Percentiles rank a stretch among this genome's conserved stretches.
Evolutionary conservation across 441 rosid genomes (phyloP).

Genomic region (Pelargonium australe): DNA sequence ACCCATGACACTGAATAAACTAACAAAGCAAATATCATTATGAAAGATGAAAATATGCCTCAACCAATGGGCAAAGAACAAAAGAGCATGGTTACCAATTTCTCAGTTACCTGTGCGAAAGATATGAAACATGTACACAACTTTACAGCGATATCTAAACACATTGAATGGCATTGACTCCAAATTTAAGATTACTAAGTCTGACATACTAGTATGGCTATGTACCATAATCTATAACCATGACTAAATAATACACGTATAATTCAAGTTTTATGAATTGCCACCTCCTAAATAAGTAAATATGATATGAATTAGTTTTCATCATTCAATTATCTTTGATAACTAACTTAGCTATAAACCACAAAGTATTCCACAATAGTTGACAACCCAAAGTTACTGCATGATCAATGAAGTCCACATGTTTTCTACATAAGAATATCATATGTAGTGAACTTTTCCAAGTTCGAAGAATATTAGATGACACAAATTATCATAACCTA

Average conservation of each 20-base stretch:
- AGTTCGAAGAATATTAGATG: not conserved
- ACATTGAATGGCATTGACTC: not conserved
- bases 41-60: not conserved
- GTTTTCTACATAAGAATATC: not conserved
- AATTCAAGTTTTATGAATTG: not conserved
- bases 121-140: not conserved
- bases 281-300: no score
- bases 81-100: slow-evolving; percentile 1
- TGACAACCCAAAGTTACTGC: not conserved
- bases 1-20: not conserved
- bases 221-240: not conserved
- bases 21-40: not conserved
- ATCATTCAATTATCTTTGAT: not conserved
- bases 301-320: not conserved
- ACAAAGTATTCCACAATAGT: not conserved
- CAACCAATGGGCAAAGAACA: not conserved
- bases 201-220: not conserved
- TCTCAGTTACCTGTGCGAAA: not conserved
- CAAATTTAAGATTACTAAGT: not conserved
- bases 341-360: not conserved
- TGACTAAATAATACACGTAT: not conserved
- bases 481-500: not conserved
- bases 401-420: not conserved
- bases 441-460: not conserved
- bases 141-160: not conserved